Evolutionary conservation across 2,329 filamentous ascomycete genomes (phyloP).

Genomic region (Ceratocystis lukuohia): DNA sequence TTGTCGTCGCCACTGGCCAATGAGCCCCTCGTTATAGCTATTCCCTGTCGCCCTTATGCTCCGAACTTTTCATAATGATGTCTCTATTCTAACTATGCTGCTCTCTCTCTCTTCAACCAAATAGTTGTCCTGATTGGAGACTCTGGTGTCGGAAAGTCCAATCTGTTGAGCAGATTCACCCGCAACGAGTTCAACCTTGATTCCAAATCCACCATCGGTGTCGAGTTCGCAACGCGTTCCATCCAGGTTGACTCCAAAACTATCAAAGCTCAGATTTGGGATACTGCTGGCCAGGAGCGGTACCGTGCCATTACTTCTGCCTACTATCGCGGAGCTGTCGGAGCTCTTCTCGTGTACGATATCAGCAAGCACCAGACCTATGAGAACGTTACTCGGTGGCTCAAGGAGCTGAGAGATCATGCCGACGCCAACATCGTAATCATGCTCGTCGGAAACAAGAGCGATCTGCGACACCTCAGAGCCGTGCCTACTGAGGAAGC

Average conservation of each 20-base stretch:
- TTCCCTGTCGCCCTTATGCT: constrained; percentile 16
- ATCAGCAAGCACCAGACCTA: constrained; percentile 99
- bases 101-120: constrained; percentile 19
- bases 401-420: constrained; percentile 96
- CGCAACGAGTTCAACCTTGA: constrained; percentile 99
- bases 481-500: constrained; percentile 96
- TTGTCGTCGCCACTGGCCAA: not conserved
- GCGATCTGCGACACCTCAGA: constrained; percentile 95
- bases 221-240: constrained; percentile 95
- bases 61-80: constrained; percentile 8
- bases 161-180: constrained; percentile 97
- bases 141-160: constrained; percentile 98
- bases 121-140: constrained; percentile 97
- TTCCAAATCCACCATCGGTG: constrained; percentile 98
- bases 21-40: constrained; percentile 18
- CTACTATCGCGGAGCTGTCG: constrained; percentile 96
- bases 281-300: constrained; percentile 96
- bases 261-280: constrained; percentile 99
- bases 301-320: constrained; percentile 98
- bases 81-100: constrained; percentile 24
- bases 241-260: constrained; percentile 99
- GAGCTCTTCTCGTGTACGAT: constrained; percentile 95
- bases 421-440: constrained; percentile 99
- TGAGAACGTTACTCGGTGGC: constrained; percentile 96
- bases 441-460: constrained; percentile 99